These are phyloP conservation scores for Lagerstroemia speciosa DNA, from an alignment of 345 rosid species.

Conservation along the genomic window DNA sequence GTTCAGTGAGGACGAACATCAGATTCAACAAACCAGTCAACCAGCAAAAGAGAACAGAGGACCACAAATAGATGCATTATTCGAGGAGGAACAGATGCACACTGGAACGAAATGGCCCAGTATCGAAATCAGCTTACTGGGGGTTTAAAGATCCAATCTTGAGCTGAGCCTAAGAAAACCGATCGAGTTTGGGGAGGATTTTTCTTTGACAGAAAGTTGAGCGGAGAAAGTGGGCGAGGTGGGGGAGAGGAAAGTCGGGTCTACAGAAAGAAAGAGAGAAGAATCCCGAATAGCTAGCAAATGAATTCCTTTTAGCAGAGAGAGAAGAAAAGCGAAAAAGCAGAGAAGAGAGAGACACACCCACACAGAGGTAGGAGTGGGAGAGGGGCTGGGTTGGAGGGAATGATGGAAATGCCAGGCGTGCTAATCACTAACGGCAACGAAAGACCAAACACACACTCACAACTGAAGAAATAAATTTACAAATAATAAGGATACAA, in stretches of 20 bases:
- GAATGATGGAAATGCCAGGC: conserved; percentile 59
- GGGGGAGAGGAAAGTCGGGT: conserved; percentile 5
- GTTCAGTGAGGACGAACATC: conserved; percentile 1
- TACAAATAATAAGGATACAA: too few species aligned
- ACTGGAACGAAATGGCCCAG: not conserved
- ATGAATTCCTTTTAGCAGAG: too few species aligned
- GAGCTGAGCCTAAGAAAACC: not conserved
- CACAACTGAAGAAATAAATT: too few species aligned
- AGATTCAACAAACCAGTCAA: conserved; percentile 8
- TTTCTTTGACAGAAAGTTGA: not conserved
- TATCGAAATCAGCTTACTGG: conserved; percentile 7
- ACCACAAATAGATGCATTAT: too few species aligned
- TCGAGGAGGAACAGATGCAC: too few species aligned
- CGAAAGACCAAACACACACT: conserved; percentile 15
- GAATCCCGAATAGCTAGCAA: conserved; percentile 1
- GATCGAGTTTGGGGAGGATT: not conserved
- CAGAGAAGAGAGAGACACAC: conserved; percentile 1
- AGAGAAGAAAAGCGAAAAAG: conserved; percentile 1
- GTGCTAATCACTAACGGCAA: conserved; percentile 94
- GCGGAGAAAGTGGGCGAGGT: not conserved
- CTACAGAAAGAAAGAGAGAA: not conserved
- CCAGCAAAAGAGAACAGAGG: not conserved
- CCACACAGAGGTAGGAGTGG: conserved; percentile 15
- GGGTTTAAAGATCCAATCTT: not conserved
- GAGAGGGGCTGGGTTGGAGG: conserved; percentile 6